Base-by-base conservation (phyloP, 139 green algal species). In the Asterochloris erici region DNA sequence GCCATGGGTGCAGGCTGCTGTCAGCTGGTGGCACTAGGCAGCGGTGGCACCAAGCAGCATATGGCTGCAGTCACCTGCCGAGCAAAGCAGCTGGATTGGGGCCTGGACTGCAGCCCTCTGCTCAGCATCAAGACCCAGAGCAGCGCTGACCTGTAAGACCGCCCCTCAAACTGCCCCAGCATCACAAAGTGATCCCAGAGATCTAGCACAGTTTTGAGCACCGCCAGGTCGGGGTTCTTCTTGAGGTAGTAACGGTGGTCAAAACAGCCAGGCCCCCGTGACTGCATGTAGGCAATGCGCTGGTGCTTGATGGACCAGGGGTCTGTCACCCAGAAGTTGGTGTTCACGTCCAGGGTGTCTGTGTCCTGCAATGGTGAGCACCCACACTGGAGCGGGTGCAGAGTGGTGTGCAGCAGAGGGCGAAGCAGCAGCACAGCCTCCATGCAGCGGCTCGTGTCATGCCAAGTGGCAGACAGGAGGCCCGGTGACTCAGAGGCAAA, bases 241-340 rank as follows among this genome's bases (percentile, higher is more conserved):
- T 68, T 63, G 15, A 89, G 63, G 77, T 91, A 91, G 62, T 82
- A 91, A 6, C 62, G 47, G 28, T 89, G 85, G 68, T 91, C 88
- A 79, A 91, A 91, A 86, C 88, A 91, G 63, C 79, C 87, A 4
- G 84, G 86, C 0, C 88, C 88, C 10, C 88, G 78, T 1, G 73
- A 80, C 66, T 85, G 81, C 81, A 80, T 80, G 74, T 85, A 80
- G 24, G 81, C 81, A 61, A 85, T 77, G 1, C 81, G 63, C 29
- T 75, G 73, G 10, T 54, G 74, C 74, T 77, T 79, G 71, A 91
- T 78, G 47, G 79, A 19, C 68, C 68, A 77, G 26, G 79, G 81
- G 24, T 81, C 74, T 16, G 84, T 83, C 2, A 63, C 47, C 78
- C 83, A 91, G 15, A 66, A 74, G 75, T 91, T 91, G 54, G 24